A percentile compares a stretch with the other conserved stretches of the same genome.
These are phyloP conservation scores for Cutaneotrichosporon cavernicola DNA, from an alignment of 1,284 basidiomycete genomes.

Conservation along the genomic window DNA sequence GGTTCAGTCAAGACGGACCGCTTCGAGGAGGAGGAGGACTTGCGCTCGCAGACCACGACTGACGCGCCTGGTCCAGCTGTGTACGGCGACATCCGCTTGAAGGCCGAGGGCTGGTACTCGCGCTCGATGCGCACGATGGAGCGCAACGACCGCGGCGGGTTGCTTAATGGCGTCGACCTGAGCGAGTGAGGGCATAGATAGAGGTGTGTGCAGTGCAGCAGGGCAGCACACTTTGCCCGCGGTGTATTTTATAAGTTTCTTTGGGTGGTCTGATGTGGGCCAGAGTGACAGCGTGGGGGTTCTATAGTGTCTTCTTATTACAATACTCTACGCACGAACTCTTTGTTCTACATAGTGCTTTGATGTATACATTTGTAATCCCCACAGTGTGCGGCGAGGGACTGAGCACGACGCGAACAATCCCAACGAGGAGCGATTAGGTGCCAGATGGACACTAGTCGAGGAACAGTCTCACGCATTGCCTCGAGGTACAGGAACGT, in stretches of 20 bases:
- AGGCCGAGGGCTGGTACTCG: conserved; percentile 45
- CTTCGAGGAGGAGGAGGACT: conserved; percentile 13
- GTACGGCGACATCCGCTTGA: conserved; percentile 36
- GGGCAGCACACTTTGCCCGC: neutral
- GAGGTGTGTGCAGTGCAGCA: neutral
- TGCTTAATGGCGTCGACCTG: conserved; percentile 30
- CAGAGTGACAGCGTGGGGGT: neutral
- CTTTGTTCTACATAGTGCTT: neutral
- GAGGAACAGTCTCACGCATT: too few species aligned
- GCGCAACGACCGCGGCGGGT: conserved; percentile 30
- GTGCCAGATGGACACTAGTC: too few species aligned
- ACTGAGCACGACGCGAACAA: neutral
- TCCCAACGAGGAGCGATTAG: neutral
- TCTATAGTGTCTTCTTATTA: neutral
- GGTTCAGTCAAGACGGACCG: conserved; percentile 13
- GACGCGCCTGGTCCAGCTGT: conserved; percentile 35
- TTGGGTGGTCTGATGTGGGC: neutral
- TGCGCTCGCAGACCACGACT: conserved; percentile 6
- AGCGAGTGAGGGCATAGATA: conserved; percentile 13
- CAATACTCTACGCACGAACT: neutral
- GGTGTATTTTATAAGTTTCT: neutral
- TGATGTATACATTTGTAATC: conserved; percentile 1
- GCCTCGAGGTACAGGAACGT: too few species aligned
- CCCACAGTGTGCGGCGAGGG: too few species aligned
- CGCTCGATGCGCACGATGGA: conserved; percentile 43